Percentiles rank a stretch among this genome's conserved stretches.
Conservation (phyloP, 257 asterid genomes). For the Solanum gandarillasii region DNA sequence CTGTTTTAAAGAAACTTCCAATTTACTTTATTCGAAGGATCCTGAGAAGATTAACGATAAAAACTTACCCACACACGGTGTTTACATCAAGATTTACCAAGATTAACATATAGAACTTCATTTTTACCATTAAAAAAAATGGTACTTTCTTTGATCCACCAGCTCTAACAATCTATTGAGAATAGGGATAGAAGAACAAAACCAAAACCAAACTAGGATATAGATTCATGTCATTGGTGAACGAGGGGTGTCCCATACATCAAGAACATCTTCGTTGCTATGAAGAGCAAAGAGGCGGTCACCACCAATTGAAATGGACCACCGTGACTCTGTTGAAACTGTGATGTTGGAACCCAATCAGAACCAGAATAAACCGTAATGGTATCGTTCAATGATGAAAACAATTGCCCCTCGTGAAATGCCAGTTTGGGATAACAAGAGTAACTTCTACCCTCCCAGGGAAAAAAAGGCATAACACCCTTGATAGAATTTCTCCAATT, state of each 20-base stretch:
- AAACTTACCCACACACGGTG: not conserved
- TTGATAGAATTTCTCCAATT: not conserved
- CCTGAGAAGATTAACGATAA: not conserved
- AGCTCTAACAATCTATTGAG: not conserved
- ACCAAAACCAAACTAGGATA: not conserved
- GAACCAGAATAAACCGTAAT: conserved; percentile 74
- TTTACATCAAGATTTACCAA: not conserved
- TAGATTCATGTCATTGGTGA: conserved; percentile 9
- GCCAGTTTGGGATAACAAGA: conserved; percentile 45
- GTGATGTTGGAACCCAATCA: conserved; percentile 63
- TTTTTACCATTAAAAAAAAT: no score
- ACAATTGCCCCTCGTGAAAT: conserved; percentile 59
- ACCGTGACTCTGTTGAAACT: conserved; percentile 44
- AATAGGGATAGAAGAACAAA: not conserved
- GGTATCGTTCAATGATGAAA: conserved; percentile 72
- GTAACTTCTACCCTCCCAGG: conserved; percentile 31
- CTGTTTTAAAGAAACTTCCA: not conserved
- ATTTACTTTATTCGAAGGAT: not conserved
- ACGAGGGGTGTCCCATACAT: conserved; percentile 62
- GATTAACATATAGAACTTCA: conserved; percentile 6
- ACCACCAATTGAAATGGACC: conserved; percentile 81
- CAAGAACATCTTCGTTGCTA: conserved; percentile 68
- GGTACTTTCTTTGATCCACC: conserved; percentile 1
- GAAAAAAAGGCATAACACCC: not conserved
- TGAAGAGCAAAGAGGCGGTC: conserved; percentile 68